phyloP scores from a whole-genome alignment of 2,329 filamentous ascomycete genomes.

The Xylaria sp. region DNA sequence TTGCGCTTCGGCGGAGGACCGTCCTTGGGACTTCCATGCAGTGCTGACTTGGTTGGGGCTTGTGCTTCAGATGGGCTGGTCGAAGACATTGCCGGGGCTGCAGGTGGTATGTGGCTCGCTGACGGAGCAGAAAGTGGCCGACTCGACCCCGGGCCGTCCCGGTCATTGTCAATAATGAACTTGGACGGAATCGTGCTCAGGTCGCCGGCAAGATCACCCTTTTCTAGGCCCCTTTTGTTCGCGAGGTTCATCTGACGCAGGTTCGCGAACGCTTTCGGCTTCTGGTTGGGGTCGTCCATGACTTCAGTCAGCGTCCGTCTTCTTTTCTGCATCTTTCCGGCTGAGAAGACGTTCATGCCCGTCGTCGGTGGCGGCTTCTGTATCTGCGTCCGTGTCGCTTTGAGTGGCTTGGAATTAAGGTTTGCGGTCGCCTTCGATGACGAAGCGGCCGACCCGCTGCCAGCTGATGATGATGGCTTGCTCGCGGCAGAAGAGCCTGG shows the following conservation, averaged over 20 bases:
- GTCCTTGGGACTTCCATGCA: conserved; percentile 1
- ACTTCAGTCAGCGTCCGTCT: conserved; percentile 35
- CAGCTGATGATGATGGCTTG: conserved; percentile 8
- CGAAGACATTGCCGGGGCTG: not conserved
- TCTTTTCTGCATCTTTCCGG: conserved; percentile 37
- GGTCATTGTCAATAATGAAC: conserved; percentile 27
- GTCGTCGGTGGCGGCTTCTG: conserved; percentile 12
- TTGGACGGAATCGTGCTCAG: conserved; percentile 31
- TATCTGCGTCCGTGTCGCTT: conserved; percentile 24
- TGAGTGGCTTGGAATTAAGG: conserved; percentile 24
- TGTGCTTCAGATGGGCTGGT: conserved; percentile 3
- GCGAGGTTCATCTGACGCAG: conserved; percentile 37
- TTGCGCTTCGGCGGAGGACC: conserved; percentile 27
- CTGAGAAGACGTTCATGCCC: conserved; percentile 41
- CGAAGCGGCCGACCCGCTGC: conserved; percentile 2
- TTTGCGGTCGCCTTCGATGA: conserved; percentile 16
- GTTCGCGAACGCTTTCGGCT: conserved; percentile 38
- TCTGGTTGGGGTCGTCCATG: conserved; percentile 39
- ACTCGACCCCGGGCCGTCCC: conserved; percentile 7
- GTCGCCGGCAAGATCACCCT: conserved; percentile 38
- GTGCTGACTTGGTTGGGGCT: conserved; percentile 1
- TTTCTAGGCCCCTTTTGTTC: conserved; percentile 39
- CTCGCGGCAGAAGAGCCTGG: not conserved
- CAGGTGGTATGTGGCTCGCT: not conserved
- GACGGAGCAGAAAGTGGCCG: conserved; percentile 5